These are phyloP conservation scores for Heracleum sosnowskyi DNA, from an alignment of 129 eudicot genomes.

Conservation along the genomic window DNA sequence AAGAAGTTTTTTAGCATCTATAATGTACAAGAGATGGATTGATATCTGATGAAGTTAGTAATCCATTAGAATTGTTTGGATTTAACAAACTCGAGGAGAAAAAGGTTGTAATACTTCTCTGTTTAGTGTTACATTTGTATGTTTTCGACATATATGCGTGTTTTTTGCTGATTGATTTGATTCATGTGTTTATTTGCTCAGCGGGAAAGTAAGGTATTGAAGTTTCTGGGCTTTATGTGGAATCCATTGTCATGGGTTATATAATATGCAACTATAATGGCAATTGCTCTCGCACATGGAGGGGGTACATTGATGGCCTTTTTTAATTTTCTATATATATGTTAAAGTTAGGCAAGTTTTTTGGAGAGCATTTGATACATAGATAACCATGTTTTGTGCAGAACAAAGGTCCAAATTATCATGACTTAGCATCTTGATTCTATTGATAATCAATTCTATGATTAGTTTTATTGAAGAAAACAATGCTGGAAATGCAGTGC, in stretches of 20 bases:
- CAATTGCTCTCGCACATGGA: slow-evolving; percentile 86
- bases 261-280: slow-evolving; percentile 89
- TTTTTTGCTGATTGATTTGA: no score
- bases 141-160: no score
- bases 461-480: slow-evolving; percentile 88
- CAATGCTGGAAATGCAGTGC: slow-evolving; percentile 93
- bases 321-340: not conserved
- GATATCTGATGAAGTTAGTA: slow-evolving; percentile 40
- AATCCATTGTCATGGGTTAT: slow-evolving; percentile 93
- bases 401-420: slow-evolving; percentile 57
- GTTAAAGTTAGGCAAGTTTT: not conserved
- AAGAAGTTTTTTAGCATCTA: slow-evolving; percentile 64
- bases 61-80: slow-evolving; percentile 55
- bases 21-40: slow-evolving; percentile 65
- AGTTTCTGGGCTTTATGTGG: slow-evolving; percentile 92
- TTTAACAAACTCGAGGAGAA: slow-evolving; percentile 83
- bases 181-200: no score
- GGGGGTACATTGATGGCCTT: slow-evolving; percentile 38
- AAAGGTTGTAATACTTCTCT: no score
- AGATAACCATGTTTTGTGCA: slow-evolving; percentile 14
- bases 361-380: not conserved
- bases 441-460: no score
- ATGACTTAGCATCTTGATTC: no score
- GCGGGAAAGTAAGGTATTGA: no score
- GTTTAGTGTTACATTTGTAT: no score